These are phyloP conservation scores for Alternaria infectoria DNA, from an alignment of 2,329 filamentous ascomycete species.

Conservation along the genomic window DNA sequence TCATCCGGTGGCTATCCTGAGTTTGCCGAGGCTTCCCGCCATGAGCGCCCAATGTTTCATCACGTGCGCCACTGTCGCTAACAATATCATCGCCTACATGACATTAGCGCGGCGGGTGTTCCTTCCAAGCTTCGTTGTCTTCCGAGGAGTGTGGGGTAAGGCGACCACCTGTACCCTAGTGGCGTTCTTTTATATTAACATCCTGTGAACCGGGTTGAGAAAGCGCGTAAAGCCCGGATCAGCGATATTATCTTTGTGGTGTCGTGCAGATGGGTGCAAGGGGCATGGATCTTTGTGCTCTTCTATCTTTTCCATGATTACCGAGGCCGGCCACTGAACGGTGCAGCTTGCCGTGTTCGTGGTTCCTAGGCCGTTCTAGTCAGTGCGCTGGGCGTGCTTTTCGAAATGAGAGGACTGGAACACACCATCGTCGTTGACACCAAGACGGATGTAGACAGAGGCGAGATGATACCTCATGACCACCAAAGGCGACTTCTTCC, in stretches of 20 bases:
- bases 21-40: constrained; percentile 10
- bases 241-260: constrained; percentile 6
- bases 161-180: neutral
- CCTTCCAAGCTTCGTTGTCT: neutral
- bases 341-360: neutral
- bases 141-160: constrained; percentile 5
- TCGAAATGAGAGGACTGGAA: constrained; percentile 7
- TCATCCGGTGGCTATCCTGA: constrained; percentile 12
- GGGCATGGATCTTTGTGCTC: neutral
- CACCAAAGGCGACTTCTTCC: constrained; percentile 13
- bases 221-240: constrained; percentile 12
- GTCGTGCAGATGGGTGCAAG: constrained; percentile 7
- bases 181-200: constrained; percentile 13
- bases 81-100: neutral
- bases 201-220: constrained; percentile 9
- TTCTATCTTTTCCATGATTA: neutral
- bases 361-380: neutral
- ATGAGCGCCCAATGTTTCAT: neutral
- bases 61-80: constrained; percentile 2
- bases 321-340: neutral
- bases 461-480: constrained; percentile 12
- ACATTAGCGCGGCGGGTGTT: neutral
- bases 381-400: constrained; percentile 1
- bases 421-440: constrained; percentile 4
- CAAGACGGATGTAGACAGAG: constrained; percentile 8